Evolutionary conservation across 2,329 filamentous ascomycete species (phyloP), one percentile per base, ranked within the genome.

Genomic region (Colletotrichum navitas): DNA sequence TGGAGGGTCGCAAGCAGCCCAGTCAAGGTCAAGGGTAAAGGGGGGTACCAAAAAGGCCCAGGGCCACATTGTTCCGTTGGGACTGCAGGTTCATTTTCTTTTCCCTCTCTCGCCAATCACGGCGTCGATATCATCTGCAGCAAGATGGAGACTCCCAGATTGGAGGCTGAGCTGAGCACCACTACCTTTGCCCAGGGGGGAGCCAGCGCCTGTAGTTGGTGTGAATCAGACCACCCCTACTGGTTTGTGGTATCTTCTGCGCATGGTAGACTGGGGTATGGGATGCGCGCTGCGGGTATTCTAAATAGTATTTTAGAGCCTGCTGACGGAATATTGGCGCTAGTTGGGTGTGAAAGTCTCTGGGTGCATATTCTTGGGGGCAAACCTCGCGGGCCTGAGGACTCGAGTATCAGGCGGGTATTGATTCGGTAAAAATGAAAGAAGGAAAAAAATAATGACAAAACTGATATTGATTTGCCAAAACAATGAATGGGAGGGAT

Each of bases 121-220:
- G 21, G 21, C 21, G 43, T 24, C 11, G 21, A 18, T 29, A 7
- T 43, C 43, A 62, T 21, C 59, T 62, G 59, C 59, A 62, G 29
- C 26, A 62, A 36, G 43, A 62, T 62, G 59, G 59, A 36, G 43
- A 47, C 43, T 49, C 8, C 26, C 43, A 62, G 59, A 62, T 62
- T 62, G 59, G 59, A 49, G 59, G 59, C 43, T 62, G 59, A 61
- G 58, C 58, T 61, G 58, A 61, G 58, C 58, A 61, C 58, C 55
- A 59, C 55, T 32, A 24, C 26, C 39, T 16, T 14, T 3, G 5
- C 21, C 32, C 32, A 8, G 26, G 29, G 52, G 52, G 11, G 10
- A 18, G 1, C 52, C 52, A n/a, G 8, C 32, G 52, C 32, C 32
- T 21, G 52, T 55, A 39, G 10, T 47, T 56, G 54, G 34, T 41